Percentiles rank a stretch among this genome's conserved stretches.
Conservation (phyloP, 768 basidiomycete species). For the Dioszegia hungarica region DNA sequence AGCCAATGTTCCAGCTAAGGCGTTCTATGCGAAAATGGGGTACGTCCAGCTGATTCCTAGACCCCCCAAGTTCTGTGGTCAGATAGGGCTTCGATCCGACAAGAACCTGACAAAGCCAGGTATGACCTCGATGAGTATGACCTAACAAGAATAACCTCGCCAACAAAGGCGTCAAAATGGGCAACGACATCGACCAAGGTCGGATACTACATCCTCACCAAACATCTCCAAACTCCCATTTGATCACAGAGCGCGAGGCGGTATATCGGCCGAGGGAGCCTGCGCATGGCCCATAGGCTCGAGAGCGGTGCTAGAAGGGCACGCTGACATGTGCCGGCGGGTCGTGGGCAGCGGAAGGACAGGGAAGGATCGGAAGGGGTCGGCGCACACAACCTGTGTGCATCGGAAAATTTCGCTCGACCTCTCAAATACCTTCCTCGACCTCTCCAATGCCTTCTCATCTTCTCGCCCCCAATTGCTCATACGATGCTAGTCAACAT, state of each 20-base stretch:
- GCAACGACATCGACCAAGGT: background rate
- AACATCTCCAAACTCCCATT: too few relatives aligned
- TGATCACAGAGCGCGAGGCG: background rate
- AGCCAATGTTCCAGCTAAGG: conserved; percentile 26
- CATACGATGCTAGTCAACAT: too few relatives aligned
- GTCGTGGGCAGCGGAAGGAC: too few relatives aligned
- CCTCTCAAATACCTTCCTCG: background rate
- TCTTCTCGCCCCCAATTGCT: too few relatives aligned
- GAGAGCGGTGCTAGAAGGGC: too few relatives aligned
- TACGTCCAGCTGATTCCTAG: conserved; percentile 1
- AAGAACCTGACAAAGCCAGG: too few relatives aligned
- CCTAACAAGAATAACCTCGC: too few relatives aligned
- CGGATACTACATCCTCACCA: conserved; percentile 34
- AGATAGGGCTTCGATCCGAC: conserved; percentile 43
- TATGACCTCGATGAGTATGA: too few relatives aligned
- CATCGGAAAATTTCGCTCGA: background rate
- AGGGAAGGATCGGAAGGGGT: background rate
- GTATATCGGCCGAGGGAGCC: too few relatives aligned
- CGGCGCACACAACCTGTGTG: conserved; percentile 1
- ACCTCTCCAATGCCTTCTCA: too few relatives aligned
- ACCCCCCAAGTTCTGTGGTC: background rate
- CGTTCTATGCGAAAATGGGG: conserved; percentile 34
- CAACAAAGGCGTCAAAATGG: conserved; percentile 12
- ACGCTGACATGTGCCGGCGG: too few relatives aligned
- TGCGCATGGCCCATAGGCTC: too few relatives aligned